Evolutionary conservation across 768 basidiomycete genomes (phyloP).

Genomic region (Leccinum pellstonianum): DNA sequence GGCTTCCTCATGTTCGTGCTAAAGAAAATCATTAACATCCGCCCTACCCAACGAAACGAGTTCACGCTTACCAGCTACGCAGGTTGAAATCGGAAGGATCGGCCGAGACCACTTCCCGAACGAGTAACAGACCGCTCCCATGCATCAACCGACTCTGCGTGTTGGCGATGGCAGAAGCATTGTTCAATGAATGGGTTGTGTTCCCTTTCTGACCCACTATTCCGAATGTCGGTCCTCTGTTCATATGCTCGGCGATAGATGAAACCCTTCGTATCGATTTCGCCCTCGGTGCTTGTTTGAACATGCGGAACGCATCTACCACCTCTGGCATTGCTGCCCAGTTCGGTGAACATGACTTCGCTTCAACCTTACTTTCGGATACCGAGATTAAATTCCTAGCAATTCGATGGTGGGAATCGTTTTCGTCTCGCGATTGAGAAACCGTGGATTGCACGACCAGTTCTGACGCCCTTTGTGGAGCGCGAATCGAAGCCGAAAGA

Average conservation of each 20-base stretch:
- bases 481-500: conserved; percentile 14
- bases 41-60: not conserved
- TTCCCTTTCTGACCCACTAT: conserved; percentile 18
- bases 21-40: not conserved
- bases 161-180: conserved; percentile 7
- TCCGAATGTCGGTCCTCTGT: conserved; percentile 1
- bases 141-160: conserved; percentile 9
- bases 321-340: conserved; percentile 22
- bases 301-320: conserved; percentile 15
- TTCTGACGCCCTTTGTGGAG: conserved; percentile 1
- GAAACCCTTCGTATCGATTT: conserved; percentile 11
- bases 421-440: not conserved
- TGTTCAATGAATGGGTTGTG: conserved; percentile 17
- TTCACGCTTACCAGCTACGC: conserved; percentile 10
- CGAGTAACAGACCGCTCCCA: conserved; percentile 6
- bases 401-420: not conserved
- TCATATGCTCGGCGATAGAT: conserved; percentile 3
- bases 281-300: conserved; percentile 7
- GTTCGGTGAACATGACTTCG: conserved; percentile 5
- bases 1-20: conserved; percentile 7
- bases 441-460: not conserved
- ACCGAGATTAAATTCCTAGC: not conserved
- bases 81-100: conserved; percentile 19
- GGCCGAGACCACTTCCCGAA: conserved; percentile 16
- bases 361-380: not conserved